Conservation (phyloP, 2,329 filamentous ascomycete genomes). For the Alternaria hordeiaustralica region DNA sequence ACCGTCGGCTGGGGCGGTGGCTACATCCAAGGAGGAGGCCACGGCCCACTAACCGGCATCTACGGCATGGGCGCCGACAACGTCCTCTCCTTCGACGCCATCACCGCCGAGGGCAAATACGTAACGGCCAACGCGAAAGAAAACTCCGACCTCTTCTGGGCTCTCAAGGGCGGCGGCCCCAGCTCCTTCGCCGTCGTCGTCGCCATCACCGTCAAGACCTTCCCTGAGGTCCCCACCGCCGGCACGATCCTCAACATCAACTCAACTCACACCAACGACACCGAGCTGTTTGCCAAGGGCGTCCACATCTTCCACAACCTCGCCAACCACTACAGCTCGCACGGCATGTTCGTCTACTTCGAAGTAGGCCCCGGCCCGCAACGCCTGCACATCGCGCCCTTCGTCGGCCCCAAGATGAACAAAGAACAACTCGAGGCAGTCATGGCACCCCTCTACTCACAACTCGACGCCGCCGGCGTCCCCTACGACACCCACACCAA, state of each 20-base stretch:
- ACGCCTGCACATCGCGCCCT: slow-evolving; percentile 41
- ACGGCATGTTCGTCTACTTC: slow-evolving; percentile 48
- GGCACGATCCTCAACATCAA: slow-evolving; percentile 47
- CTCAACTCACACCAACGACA: slow-evolving; percentile 44
- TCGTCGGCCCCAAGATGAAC: slow-evolving; percentile 43
- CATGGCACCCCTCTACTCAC: slow-evolving; percentile 36
- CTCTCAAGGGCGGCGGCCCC: slow-evolving; percentile 44
- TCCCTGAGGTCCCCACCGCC: slow-evolving; percentile 41
- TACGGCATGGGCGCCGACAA: slow-evolving; percentile 51
- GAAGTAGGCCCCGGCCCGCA: slow-evolving; percentile 34
- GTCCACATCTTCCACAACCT: slow-evolving; percentile 44
- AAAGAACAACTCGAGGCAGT: slow-evolving; percentile 32
- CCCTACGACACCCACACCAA: slow-evolving; percentile 38
- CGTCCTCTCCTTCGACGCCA: slow-evolving; percentile 47
- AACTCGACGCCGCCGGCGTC: slow-evolving; percentile 39
- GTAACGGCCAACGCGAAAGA: slow-evolving; percentile 37
- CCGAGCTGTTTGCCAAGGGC: slow-evolving; percentile 34
- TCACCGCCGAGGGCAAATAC: slow-evolving; percentile 49
- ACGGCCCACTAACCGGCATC: slow-evolving; percentile 48
- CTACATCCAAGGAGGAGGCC: slow-evolving; percentile 53
- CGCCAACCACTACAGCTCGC: slow-evolving; percentile 39
- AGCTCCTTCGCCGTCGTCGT: slow-evolving; percentile 41
- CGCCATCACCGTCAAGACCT: slow-evolving; percentile 43
- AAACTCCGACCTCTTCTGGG: slow-evolving; percentile 49
- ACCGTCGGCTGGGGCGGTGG: slow-evolving; percentile 52